phyloP scores from a whole-genome alignment of 352 stramenopile genomes.

The Phytophthora pistaciae region DNA sequence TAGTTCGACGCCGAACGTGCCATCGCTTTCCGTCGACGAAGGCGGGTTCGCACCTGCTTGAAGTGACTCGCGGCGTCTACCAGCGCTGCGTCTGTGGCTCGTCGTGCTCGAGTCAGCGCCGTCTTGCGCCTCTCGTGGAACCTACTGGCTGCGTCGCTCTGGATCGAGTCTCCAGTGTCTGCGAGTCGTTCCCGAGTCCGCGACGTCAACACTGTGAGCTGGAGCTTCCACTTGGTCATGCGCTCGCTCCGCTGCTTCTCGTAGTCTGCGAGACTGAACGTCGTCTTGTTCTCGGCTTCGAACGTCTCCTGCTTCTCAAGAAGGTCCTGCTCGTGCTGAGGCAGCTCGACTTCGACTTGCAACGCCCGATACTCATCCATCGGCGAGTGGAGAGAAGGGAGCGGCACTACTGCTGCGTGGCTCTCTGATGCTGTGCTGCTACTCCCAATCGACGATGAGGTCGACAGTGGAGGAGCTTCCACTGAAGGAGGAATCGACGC shows the following conservation, averaged over 20 bases:
- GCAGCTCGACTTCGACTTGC: constrained; percentile 33
- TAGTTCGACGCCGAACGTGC: constrained; percentile 16
- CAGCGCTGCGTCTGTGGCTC: constrained; percentile 52
- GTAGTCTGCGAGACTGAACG: constrained; percentile 45
- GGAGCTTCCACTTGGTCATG: constrained; percentile 60
- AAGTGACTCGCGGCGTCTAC: constrained; percentile 61
- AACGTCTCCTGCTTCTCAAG: constrained; percentile 18
- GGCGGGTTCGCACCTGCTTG: constrained; percentile 49
- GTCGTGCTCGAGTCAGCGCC: constrained; percentile 41
- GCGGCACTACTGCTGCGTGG: constrained; percentile 10
- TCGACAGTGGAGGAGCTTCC: constrained; percentile 13
- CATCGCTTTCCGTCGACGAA: constrained; percentile 9
- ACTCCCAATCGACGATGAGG: constrained; percentile 27
- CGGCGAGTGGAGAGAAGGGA: constrained; percentile 19
- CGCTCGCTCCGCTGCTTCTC: constrained; percentile 55
- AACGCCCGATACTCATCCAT: constrained; percentile 50
- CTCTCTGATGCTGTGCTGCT: constrained; percentile 11
- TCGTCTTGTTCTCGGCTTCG: constrained; percentile 25
- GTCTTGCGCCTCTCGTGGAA: constrained; percentile 32
- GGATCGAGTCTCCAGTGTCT: constrained; percentile 32
- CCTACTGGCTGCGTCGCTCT: constrained; percentile 16
- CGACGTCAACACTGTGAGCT: constrained; percentile 58
- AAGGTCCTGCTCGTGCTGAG: constrained; percentile 28
- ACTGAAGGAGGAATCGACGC: constrained; percentile 11
- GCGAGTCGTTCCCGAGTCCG: constrained; percentile 47